A percentile compares a stretch with the other conserved stretches of the same genome.
Evolutionary conservation across 2,329 filamentous ascomycete species (phyloP).

Genomic region (Peltaster fructicola): DNA sequence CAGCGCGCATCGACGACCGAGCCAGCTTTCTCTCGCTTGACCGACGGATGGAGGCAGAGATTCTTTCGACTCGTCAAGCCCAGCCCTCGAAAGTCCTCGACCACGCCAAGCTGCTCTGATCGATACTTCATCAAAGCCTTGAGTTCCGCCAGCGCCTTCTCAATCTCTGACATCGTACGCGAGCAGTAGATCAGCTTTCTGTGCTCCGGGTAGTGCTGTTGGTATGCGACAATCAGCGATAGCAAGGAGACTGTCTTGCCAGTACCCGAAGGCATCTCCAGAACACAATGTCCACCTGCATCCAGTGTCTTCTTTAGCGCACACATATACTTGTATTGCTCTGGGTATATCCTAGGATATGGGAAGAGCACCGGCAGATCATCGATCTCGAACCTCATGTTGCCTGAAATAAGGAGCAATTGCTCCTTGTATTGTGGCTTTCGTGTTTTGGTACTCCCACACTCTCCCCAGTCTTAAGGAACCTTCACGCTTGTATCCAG

Average conservation of each 20-base stretch:
- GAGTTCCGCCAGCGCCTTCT: conserved; percentile 85
- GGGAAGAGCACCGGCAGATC: conserved; percentile 55
- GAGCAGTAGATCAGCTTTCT: conserved; percentile 98
- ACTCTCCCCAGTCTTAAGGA: too few species aligned
- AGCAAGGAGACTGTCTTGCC: conserved; percentile 93
- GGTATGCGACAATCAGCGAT: conserved; percentile 91
- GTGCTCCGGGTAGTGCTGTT: conserved; percentile 81
- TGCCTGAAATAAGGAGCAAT: conserved; percentile 20
- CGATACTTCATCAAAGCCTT: conserved; percentile 92
- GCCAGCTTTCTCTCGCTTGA: conserved; percentile 92
- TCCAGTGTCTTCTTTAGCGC: conserved; percentile 82
- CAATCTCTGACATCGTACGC: conserved; percentile 98
- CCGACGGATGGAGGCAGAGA: conserved; percentile 84
- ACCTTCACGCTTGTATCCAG: too few species aligned
- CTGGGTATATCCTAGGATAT: conserved; percentile 58
- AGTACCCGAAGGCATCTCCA: conserved; percentile 98
- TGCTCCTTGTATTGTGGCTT: too few species aligned
- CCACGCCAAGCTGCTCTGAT: conserved; percentile 67
- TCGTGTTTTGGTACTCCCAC: too few species aligned
- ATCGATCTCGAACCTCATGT: conserved; percentile 68
- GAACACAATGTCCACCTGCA: conserved; percentile 80
- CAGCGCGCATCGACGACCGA: conserved; percentile 88
- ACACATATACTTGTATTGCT: conserved; percentile 68
- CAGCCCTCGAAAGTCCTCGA: conserved; percentile 83
- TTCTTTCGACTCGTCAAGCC: conserved; percentile 95